These are phyloP conservation scores for Acacia confusa DNA, from an alignment of 306 rosid species.

Conservation along the genomic window DNA sequence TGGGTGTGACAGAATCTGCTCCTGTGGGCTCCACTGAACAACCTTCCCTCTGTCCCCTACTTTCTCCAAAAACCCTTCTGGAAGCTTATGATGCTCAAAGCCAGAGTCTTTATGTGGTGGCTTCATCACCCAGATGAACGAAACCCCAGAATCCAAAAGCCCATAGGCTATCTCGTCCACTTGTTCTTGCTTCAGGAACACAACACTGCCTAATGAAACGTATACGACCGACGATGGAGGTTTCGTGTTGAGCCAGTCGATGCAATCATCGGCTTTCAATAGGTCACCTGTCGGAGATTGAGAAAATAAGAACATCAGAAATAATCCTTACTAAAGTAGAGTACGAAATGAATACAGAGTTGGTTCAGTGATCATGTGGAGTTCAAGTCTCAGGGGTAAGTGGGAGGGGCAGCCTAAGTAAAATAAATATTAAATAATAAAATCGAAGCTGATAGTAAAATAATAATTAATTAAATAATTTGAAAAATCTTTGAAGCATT, in stretches of 20 bases:
- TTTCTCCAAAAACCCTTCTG: slow-evolving; percentile 40
- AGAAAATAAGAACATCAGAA: too few relatives aligned
- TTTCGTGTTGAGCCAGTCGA: slow-evolving; percentile 46
- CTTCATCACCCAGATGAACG: slow-evolving; percentile 48
- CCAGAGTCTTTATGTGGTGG: slow-evolving; percentile 27
- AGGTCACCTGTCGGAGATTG: not conserved
- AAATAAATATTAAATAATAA: too few relatives aligned
- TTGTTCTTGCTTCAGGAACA: slow-evolving; percentile 38
- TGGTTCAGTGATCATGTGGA: fast-evolving
- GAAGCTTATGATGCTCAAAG: slow-evolving; percentile 2
- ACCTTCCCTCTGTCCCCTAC: slow-evolving; percentile 44
- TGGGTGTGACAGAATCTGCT: slow-evolving; percentile 41
- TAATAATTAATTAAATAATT: too few relatives aligned
- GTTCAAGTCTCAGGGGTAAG: too few relatives aligned
- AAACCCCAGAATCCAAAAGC: slow-evolving; percentile 37
- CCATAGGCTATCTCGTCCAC: slow-evolving; percentile 48
- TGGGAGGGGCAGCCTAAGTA: too few relatives aligned
- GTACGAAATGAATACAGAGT: too few relatives aligned
- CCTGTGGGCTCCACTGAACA: slow-evolving; percentile 63
- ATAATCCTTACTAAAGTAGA: too few relatives aligned
- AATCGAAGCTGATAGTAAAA: too few relatives aligned
- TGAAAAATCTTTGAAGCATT: too few relatives aligned
- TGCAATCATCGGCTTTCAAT: slow-evolving; percentile 41
- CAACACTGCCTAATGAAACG: slow-evolving; percentile 51
- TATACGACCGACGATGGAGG: slow-evolving; percentile 40